Percentiles rank a stretch among this genome's conserved stretches.
These are phyloP conservation scores for Rasamsonia emersonii DNA, from an alignment of 2,329 filamentous ascomycete genomes.

Conservation along the genomic window DNA sequence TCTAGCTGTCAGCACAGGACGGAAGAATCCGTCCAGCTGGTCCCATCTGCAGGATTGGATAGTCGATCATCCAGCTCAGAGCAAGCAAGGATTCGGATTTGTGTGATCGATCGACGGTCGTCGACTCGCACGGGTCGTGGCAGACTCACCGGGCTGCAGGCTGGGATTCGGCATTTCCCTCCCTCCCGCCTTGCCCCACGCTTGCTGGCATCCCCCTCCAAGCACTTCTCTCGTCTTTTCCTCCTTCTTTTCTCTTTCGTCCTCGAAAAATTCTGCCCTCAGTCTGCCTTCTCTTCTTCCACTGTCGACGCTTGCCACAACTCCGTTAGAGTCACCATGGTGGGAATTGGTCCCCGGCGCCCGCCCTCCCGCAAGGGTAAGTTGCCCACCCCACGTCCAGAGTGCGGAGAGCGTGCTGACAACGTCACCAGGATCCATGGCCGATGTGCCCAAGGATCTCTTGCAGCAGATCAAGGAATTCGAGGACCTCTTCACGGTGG, in stretches of 20 bases:
- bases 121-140: too few species aligned
- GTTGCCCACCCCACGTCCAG: slow-evolving; percentile 23
- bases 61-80: too few species aligned
- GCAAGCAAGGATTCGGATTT: too few species aligned
- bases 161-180: slow-evolving; percentile 2
- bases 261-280: too few species aligned
- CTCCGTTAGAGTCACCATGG: slow-evolving; percentile 43
- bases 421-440: slow-evolving; percentile 63
- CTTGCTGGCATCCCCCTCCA: too few species aligned
- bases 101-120: too few species aligned
- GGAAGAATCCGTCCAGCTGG: too few species aligned
- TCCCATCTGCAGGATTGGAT: too few species aligned
- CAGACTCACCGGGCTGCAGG: too few species aligned
- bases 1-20: too few species aligned
- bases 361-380: slow-evolving; percentile 66
- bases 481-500: slow-evolving; percentile 75
- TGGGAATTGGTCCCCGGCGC: slow-evolving; percentile 55
- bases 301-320: neutral
- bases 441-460: slow-evolving; percentile 80
- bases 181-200: slow-evolving; percentile 3
- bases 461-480: slow-evolving; percentile 71
- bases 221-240: slow-evolving; percentile 3
- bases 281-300: slow-evolving; percentile 4
- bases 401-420: slow-evolving; percentile 6
- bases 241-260: slow-evolving; percentile 3